Evolutionary conservation across 2,329 filamentous ascomycete genomes (phyloP).

Genomic region (Hypomyces rosellus): DNA sequence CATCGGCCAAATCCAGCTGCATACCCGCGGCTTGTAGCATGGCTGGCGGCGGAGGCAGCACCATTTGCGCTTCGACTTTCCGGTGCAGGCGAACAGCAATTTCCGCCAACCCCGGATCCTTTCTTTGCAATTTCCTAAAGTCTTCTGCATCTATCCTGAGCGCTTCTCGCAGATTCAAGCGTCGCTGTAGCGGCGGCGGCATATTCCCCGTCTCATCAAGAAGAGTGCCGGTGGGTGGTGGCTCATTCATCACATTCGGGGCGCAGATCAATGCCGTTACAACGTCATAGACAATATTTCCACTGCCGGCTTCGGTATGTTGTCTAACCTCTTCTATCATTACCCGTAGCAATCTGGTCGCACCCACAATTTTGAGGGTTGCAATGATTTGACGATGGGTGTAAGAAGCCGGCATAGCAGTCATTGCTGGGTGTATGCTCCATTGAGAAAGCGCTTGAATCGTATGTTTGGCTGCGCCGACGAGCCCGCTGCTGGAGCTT

Average conservation of each 20-base stretch:
- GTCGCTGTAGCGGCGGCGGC: slow-evolving; percentile 35
- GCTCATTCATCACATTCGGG: slow-evolving; percentile 48
- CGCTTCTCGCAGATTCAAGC: slow-evolving; percentile 53
- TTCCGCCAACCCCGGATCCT: slow-evolving; percentile 53
- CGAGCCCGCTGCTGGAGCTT: slow-evolving; percentile 49
- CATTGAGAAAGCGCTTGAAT: slow-evolving; percentile 61
- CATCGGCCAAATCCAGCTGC: slow-evolving; percentile 33
- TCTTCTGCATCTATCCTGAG: slow-evolving; percentile 53
- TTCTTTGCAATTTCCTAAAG: slow-evolving; percentile 49
- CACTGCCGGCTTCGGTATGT: slow-evolving; percentile 53
- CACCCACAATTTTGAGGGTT: slow-evolving; percentile 54
- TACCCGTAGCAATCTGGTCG: slow-evolving; percentile 51
- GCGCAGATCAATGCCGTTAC: slow-evolving; percentile 64
- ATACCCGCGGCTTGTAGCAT: slow-evolving; percentile 39
- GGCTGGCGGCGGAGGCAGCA: slow-evolving; percentile 31
- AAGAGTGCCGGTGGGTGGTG: slow-evolving; percentile 24
- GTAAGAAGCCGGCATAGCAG: slow-evolving; percentile 57
- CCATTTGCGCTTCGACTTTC: slow-evolving; percentile 60
- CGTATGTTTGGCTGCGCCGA: slow-evolving; percentile 51
- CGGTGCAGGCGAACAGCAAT: slow-evolving; percentile 56
- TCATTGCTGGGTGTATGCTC: slow-evolving; percentile 52
- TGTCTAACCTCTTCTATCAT: slow-evolving; percentile 63
- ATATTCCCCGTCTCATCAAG: slow-evolving; percentile 31
- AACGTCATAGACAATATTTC: slow-evolving; percentile 60
- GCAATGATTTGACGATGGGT: slow-evolving; percentile 65